Conservation (phyloP, 208 protist species). For the Leishmania amazonensis region DNA sequence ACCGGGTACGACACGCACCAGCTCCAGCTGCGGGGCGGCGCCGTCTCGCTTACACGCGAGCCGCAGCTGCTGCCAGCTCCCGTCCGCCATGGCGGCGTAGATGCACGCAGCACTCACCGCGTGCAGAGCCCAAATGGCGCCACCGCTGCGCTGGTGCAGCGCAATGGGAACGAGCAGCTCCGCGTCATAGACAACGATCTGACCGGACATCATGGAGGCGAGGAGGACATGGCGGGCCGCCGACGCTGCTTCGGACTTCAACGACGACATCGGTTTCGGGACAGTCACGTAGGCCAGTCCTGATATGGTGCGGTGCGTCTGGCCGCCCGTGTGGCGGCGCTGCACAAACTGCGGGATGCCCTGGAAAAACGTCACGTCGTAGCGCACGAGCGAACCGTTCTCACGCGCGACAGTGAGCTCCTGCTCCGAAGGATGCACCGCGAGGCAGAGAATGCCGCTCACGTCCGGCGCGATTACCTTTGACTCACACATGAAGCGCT, state of each 20-base stretch:
- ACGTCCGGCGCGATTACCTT: constrained; percentile 87
- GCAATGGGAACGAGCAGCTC: constrained; percentile 70
- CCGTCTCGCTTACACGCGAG: constrained; percentile 28
- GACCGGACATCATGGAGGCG: constrained; percentile 77
- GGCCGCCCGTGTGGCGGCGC: constrained; percentile 77
- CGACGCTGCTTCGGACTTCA: neutral
- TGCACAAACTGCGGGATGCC: constrained; percentile 82
- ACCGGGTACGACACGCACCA: constrained; percentile 75
- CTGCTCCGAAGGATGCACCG: constrained; percentile 43
- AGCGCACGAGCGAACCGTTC: constrained; percentile 80
- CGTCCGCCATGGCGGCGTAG: constrained; percentile 51
- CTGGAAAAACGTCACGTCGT: constrained; percentile 66
- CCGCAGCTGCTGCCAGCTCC: constrained; percentile 53
- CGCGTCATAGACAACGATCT: constrained; percentile 79
- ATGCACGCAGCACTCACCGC: constrained; percentile 33
- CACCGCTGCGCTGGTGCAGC: constrained; percentile 82
- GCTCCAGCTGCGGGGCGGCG: constrained; percentile 31
- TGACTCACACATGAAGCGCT: constrained; percentile 50
- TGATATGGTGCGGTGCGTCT: constrained; percentile 69
- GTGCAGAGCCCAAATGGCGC: constrained; percentile 79
- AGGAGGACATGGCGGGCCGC: constrained; percentile 38
- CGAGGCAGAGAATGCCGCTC: constrained; percentile 75
- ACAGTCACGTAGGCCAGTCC: constrained; percentile 54
- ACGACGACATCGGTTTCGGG: constrained; percentile 4
- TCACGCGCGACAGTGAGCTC: constrained; percentile 79